phyloP scores from a whole-genome alignment of 176 grass and related monocot species.

The Saccharum officinarum region DNA sequence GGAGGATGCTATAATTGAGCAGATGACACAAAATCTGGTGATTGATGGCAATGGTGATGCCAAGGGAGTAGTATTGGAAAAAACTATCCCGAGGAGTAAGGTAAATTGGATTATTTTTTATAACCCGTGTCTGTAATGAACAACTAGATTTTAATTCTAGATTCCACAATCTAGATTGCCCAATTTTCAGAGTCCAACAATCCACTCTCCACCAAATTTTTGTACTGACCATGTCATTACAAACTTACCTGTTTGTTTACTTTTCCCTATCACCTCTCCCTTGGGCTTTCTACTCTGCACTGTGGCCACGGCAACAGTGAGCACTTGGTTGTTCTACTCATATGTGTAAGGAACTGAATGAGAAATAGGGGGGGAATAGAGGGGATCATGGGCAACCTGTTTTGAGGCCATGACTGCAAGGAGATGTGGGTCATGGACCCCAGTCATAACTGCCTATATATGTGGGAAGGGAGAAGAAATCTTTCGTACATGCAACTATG shows the following conservation, averaged over 20 bases:
- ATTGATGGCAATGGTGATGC: conserved; percentile 31
- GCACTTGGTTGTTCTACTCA: neutral
- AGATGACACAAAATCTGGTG: conserved; percentile 23
- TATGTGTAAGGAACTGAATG: neutral
- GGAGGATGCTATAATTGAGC: conserved; percentile 40
- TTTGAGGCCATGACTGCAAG: neutral
- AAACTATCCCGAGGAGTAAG: conserved; percentile 51
- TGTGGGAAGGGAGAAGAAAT: neutral
- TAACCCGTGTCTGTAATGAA: neutral
- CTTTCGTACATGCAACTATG: neutral
- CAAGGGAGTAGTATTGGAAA: conserved; percentile 32
- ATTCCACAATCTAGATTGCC: neutral
- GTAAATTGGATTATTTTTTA: conserved; percentile 41
- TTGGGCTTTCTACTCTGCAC: neutral
- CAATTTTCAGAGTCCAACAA: neutral
- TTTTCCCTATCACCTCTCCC: neutral
- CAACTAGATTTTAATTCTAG: neutral
- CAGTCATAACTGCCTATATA: neutral
- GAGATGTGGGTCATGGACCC: neutral
- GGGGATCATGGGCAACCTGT: neutral
- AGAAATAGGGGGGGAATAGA: neutral
- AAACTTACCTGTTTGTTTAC: neutral
- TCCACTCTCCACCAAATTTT: neutral
- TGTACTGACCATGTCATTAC: neutral
- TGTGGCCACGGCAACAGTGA: neutral